phyloP scores from a whole-genome alignment of 495 filamentous ascomycete species.

The Penicillium tannophilum region DNA sequence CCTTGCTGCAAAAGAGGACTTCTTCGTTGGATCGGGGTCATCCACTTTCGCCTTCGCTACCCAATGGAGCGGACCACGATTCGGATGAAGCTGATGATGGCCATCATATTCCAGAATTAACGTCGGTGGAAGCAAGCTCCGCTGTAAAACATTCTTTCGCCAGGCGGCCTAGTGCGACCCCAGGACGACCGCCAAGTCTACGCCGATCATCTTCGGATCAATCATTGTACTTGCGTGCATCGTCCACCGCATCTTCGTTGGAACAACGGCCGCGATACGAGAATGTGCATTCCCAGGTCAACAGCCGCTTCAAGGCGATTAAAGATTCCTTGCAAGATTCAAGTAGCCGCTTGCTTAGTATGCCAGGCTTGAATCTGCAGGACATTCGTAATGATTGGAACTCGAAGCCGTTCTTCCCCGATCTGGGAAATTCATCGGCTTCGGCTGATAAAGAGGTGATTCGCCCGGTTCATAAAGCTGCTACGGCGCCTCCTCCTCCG shows the following conservation, averaged over 20 bases:
- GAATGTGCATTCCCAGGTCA: slow-evolving; percentile 73
- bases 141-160: slow-evolving; percentile 41
- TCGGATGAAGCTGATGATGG: slow-evolving; percentile 25
- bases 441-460: slow-evolving; percentile 11
- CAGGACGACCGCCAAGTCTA: slow-evolving; percentile 41
- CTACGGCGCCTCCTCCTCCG: slow-evolving; percentile 27
- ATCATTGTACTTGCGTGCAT: slow-evolving; percentile 62
- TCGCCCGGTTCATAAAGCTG: slow-evolving; percentile 8
- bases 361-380: slow-evolving; percentile 56
- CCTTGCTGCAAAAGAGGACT: slow-evolving; percentile 4
- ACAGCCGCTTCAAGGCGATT: slow-evolving; percentile 88
- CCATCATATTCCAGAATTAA: slow-evolving; percentile 31
- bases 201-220: slow-evolving; percentile 73
- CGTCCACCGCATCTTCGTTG: slow-evolving; percentile 78
- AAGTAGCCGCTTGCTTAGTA: slow-evolving; percentile 69
- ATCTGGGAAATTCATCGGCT: slow-evolving; percentile 20
- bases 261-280: slow-evolving; percentile 86
- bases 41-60: background rate
- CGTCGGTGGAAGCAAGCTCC: slow-evolving; percentile 31
- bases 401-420: slow-evolving; percentile 31
- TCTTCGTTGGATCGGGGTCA: slow-evolving; percentile 18
- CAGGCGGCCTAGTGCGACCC: slow-evolving; percentile 28
- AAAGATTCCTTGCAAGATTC: slow-evolving; percentile 82
- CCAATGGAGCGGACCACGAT: slow-evolving; percentile 9
- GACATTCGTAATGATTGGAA: slow-evolving; percentile 49